Evolutionary conservation across 495 filamentous ascomycete species (phyloP), one percentile per base, ranked within the genome.

Genomic region (Daldinia loculata): DNA sequence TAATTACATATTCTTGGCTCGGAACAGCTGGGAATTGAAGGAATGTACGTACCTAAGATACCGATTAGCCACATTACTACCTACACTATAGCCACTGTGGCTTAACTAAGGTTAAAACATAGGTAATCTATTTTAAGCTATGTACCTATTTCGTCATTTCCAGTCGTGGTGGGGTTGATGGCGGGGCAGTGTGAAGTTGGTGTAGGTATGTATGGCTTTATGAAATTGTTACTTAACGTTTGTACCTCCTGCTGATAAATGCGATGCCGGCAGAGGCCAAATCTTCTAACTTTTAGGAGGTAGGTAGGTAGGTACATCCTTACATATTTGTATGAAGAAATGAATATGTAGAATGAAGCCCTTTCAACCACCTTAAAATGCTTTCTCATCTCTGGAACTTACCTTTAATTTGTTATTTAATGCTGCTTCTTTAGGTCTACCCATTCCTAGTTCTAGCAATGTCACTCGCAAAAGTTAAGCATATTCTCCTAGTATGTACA

Each of bases 381-480:
- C 9, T 63, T 15, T 34, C 12, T 24, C 61, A 17, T n/a, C 45
- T 39, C 15, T 15, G 27, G 61, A 61, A 30, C 12, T 52, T 4
- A n/a, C 24, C 38, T 59, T 19, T 45, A 63, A 53, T 15, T 29
- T 39, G 11, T 11, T 24, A n/a, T 36, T 48, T 3, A 36, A 24
- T 24, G 22, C 5, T 14, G 2, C 38, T 57, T 57, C 22, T 53
- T 22, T 43, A 50, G 17, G 29, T 43, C 6, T 32, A 50, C 34
- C 22, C 27, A n/a, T 32, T 39, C 57, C 12, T 19, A 11, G 45
- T 8, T 63, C 43, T 48, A 63, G 78, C 45, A 60, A 89, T 89
- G 87, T 87, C 85, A 34, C 81, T 90, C 7, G 77, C 85, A 36
- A 85, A 83, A 53, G 80, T 90, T 53, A 87, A 88, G 64, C 85